These are phyloP conservation scores for Croton laevigatus DNA, from an alignment of 441 rosid genomes.

Conservation along the genomic window DNA sequence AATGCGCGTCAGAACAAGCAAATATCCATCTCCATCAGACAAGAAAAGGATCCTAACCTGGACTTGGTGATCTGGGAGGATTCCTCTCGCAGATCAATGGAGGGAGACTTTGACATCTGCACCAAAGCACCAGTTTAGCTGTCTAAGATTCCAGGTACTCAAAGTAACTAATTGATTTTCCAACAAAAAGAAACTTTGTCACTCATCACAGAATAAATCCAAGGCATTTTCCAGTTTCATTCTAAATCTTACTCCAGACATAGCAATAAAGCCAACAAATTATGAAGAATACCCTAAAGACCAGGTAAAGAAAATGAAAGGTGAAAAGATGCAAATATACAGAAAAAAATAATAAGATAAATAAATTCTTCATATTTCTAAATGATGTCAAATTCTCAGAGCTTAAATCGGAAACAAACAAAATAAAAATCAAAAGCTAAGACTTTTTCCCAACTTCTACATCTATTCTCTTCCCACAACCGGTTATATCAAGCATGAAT, in stretches of 20 bases:
- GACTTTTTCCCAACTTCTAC: not conserved
- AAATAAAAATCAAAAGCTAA: not conserved
- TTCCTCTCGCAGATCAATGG: conserved; percentile 42
- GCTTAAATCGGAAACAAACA: not conserved
- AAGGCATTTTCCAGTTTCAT: conserved; percentile 2
- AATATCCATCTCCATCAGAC: not conserved
- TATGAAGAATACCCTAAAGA: not conserved
- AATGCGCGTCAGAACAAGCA: not conserved
- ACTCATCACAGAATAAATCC: not conserved
- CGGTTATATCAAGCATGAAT: not conserved
- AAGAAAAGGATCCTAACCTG: conserved; percentile 29
- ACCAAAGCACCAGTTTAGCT: conserved; percentile 27
- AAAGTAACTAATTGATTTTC: conserved; percentile 18
- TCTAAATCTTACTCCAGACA: not conserved
- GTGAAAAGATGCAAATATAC: not conserved
- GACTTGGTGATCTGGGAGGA: conserved; percentile 32
- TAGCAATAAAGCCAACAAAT: not conserved
- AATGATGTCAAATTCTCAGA: not conserved
- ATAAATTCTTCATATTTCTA: not conserved
- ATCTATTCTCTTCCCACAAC: not conserved
- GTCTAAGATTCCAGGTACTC: conserved; percentile 33
- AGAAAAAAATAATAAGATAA: conserved; percentile 3
- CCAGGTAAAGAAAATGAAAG: not conserved
- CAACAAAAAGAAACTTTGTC: not conserved
- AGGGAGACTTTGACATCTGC: conserved; percentile 66